phyloP scores from a whole-genome alignment of 2,329 filamentous ascomycete species.

The Mariannaea sp. region DNA sequence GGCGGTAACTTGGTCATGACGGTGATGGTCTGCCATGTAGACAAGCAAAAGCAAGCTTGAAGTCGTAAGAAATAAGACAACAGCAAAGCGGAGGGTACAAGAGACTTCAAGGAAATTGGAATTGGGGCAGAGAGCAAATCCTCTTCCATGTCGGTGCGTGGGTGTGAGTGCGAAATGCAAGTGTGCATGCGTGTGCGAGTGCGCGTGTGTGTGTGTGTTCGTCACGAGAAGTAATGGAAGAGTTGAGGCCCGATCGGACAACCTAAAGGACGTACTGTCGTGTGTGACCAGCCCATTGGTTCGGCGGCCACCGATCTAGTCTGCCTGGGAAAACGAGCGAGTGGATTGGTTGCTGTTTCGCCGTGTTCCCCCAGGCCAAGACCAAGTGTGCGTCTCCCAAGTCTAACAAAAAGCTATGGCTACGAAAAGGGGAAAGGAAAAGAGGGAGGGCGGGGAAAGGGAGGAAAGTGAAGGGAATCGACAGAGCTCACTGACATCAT shows the following conservation, averaged over 20 bases:
- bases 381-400: neutral
- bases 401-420: neutral
- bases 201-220: too few species aligned
- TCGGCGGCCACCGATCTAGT: constrained; percentile 1
- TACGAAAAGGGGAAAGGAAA: neutral
- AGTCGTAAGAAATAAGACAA: neutral
- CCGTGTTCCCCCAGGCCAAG: neutral
- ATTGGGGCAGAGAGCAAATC: neutral
- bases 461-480: too few species aligned
- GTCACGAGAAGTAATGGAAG: neutral
- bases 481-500: neutral
- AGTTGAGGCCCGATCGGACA: neutral
- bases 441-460: too few species aligned
- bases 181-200: too few species aligned
- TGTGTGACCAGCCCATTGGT: neutral
- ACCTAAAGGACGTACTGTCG: neutral
- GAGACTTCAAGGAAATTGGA: too few species aligned
- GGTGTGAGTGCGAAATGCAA: neutral
- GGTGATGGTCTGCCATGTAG: constrained; percentile 7
- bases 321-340: neutral
- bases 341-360: neutral
- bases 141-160: neutral
- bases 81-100: too few species aligned
- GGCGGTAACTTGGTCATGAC: neutral
- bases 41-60: neutral